Conservation (phyloP, 176 grass and related monocot species). For the Hyparrhenia diplandra region DNA sequence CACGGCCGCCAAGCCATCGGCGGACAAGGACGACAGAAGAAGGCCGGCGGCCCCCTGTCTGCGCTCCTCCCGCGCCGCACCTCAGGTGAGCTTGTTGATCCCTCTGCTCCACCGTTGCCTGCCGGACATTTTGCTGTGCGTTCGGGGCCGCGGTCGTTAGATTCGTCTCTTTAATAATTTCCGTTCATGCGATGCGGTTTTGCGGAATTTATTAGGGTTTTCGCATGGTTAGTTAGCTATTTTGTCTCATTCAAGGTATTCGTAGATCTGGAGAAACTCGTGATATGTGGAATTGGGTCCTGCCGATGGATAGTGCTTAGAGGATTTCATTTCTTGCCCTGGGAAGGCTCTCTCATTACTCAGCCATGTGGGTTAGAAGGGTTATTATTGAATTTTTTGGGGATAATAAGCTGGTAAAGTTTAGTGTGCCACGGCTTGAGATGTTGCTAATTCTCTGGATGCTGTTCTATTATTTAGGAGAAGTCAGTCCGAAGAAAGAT, state of each 20-base stretch:
- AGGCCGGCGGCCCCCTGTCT: constrained; percentile 26
- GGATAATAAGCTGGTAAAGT: too few species aligned
- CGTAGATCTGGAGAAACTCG: constrained; percentile 14
- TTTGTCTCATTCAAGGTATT: background rate
- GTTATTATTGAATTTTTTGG: background rate
- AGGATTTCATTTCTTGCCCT: background rate
- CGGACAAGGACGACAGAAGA: constrained; percentile 65
- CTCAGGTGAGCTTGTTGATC: constrained; percentile 29
- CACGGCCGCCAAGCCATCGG: constrained; percentile 34
- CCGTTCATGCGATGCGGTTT: background rate
- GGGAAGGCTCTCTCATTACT: background rate
- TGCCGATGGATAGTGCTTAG: background rate
- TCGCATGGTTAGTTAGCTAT: background rate
- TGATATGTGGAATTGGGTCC: background rate
- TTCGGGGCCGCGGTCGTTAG: background rate
- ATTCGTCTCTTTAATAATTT: background rate
- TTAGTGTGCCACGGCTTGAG: background rate
- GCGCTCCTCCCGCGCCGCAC: constrained; percentile 41
- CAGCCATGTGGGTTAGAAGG: background rate
- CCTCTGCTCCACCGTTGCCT: background rate
- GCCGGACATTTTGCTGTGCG: too few species aligned
- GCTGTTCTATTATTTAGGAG: constrained; percentile 6
- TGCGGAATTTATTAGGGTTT: background rate
- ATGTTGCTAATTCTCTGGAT: background rate
- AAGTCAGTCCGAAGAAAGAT: constrained; percentile 80